Base-by-base conservation (phyloP, 768 basidiomycete species). In the Agrocybe praecox region DNA sequence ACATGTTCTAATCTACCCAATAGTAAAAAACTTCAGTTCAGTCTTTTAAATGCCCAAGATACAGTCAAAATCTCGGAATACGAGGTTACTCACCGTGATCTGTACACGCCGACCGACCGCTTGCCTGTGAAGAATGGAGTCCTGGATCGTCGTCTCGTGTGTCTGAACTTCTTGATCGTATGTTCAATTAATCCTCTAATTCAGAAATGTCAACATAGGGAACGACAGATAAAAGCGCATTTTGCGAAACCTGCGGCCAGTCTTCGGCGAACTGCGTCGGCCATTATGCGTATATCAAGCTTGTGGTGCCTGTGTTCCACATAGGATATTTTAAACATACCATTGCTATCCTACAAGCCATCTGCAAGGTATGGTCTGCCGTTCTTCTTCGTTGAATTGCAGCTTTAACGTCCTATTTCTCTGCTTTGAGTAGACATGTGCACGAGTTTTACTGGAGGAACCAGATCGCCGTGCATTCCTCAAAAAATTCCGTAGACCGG, bases 321-420 rank as follows among this genome's bases (percentile, higher is more conserved):
- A 94, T 98, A 55, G 97, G 97, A 7, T 99, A 94, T 74, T 98
- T 99, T 79, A 92, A 95, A 70, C 95, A 98, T 63, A 93, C 90
- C 17, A 94, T 98, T 57, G 83, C 84, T 22, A 90, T 98, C 61
- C 82, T 98, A 1, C 97, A 98, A 68, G 90, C 91, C 63, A 95
- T 98, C 62, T 99, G 97, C 83, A 99, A 99, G 77, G 96, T 94
- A 59, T 53, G 80, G 63, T 44, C 15, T 42, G 24, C n/a, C 19
- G 2, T 33, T 6, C 22, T 15, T 24, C 23, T 10, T 29, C 9
- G 29, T 26, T 19, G 8, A 2, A 21, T 29, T 18, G 24, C 10
- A 10, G 4, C n/a, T 18, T 45, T 22, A 32, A 4, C 24, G 10
- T 50, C 52, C 15, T 29, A n/a, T 26, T 10, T 9, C 17, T 29